A percentile compares a stretch with the other conserved stretches of the same genome.
Conservation (phyloP, 2,329 filamentous ascomycete genomes). For the Polychaeton citri region DNA sequence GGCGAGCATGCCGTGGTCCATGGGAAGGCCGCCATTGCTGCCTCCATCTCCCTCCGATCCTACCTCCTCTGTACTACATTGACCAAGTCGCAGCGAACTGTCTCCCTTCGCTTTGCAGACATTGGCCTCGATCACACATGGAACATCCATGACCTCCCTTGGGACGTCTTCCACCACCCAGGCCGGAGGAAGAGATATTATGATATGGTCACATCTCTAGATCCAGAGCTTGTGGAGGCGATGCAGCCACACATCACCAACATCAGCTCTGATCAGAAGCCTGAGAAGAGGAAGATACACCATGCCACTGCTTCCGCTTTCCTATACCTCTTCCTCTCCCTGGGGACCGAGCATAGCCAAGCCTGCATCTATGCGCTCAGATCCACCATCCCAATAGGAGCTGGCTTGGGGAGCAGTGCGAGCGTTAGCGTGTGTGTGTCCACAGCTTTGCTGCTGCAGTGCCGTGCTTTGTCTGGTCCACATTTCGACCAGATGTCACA, state of each 20-base stretch:
- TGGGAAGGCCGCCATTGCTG: slow-evolving; percentile 90
- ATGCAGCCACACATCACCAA: slow-evolving; percentile 64
- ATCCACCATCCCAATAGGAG: slow-evolving; percentile 85
- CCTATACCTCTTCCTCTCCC: slow-evolving; percentile 81
- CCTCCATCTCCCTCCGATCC: slow-evolving; percentile 84
- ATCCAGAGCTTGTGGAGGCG: slow-evolving; percentile 66
- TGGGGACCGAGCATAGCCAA: slow-evolving; percentile 66
- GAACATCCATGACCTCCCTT: slow-evolving; percentile 86
- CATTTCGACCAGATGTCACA: slow-evolving; percentile 81
- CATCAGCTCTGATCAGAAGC: slow-evolving; percentile 54
- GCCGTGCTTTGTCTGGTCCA: slow-evolving; percentile 75
- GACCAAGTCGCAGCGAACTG: slow-evolving; percentile 79
- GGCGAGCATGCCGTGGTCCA: slow-evolving; percentile 97
- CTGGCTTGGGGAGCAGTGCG: slow-evolving; percentile 85
- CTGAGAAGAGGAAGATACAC: slow-evolving; percentile 71
- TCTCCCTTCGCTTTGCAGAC: slow-evolving; percentile 82
- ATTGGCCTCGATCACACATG: slow-evolving; percentile 82
- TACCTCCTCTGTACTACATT: slow-evolving; percentile 92
- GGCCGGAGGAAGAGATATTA: slow-evolving; percentile 93
- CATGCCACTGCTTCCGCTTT: slow-evolving; percentile 71
- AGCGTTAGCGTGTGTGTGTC: slow-evolving; percentile 84
- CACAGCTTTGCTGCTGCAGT: slow-evolving; percentile 65
- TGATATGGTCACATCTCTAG: slow-evolving; percentile 64
- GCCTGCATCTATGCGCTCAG: slow-evolving; percentile 81
- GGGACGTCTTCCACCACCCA: slow-evolving; percentile 65